These are phyloP conservation scores for Phoma sp. DNA, from an alignment of 2,329 filamentous ascomycete species.

Conservation along the genomic window DNA sequence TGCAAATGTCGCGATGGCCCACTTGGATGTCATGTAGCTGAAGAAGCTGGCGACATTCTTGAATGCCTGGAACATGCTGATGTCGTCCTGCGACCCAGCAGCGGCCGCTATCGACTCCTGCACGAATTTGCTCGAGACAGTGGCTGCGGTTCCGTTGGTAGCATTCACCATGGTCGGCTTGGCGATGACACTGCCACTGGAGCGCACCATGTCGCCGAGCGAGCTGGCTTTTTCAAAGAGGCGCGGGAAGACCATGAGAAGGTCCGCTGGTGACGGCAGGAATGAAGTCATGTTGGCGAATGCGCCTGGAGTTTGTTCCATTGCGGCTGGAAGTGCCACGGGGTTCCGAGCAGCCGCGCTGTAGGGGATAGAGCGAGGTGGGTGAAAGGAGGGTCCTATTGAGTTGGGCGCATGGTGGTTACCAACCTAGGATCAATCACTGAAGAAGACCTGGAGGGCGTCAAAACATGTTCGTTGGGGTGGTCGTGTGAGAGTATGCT, in stretches of 20 bases:
- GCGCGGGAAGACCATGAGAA: constrained; percentile 72
- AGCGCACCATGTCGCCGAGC: constrained; percentile 63
- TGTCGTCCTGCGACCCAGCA: constrained; percentile 40
- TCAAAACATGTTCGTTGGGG: neutral
- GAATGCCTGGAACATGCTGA: constrained; percentile 58
- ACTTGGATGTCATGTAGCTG: constrained; percentile 70
- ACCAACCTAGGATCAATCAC: constrained; percentile 5
- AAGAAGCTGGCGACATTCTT: constrained; percentile 85
- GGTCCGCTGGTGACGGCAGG: constrained; percentile 68
- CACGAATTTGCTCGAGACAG: constrained; percentile 48
- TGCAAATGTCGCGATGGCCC: constrained; percentile 86
- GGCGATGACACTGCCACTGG: constrained; percentile 66
- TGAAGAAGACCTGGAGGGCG: constrained; percentile 5
- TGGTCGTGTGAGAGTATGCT: constrained; percentile 4
- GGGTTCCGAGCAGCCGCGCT: neutral
- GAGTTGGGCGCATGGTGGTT: constrained; percentile 4
- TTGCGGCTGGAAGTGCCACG: constrained; percentile 13
- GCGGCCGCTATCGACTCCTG: constrained; percentile 54
- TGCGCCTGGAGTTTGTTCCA: constrained; percentile 32
- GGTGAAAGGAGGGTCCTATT: neutral
- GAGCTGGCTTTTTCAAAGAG: constrained; percentile 72
- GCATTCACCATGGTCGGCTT: constrained; percentile 61
- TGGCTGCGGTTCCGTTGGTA: constrained; percentile 49
- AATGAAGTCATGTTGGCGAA: constrained; percentile 46
- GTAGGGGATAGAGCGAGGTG: constrained; percentile 1